Conservation (phyloP, 2,329 filamentous ascomycete species). For the Rosellinia necatrix region DNA sequence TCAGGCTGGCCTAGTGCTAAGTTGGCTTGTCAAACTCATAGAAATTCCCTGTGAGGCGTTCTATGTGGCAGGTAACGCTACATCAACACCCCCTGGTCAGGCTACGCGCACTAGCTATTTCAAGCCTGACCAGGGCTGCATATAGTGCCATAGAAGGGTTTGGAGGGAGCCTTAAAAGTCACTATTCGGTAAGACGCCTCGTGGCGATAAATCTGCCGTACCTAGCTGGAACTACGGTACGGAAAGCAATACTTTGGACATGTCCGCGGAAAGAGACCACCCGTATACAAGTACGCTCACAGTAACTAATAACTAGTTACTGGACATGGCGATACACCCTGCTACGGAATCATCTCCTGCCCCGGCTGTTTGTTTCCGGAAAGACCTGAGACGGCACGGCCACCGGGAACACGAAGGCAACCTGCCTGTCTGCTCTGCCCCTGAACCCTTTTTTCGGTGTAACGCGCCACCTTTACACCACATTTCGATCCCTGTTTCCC, state of each 20-base stretch:
- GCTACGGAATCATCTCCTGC: too few species aligned
- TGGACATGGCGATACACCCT: too few species aligned
- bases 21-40: too few species aligned
- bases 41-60: conserved; percentile 4
- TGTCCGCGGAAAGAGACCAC: too few species aligned
- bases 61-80: conserved; percentile 11
- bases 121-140: not conserved
- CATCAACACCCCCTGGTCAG: not conserved
- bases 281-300: too few species aligned
- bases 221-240: too few species aligned
- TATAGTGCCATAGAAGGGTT: not conserved
- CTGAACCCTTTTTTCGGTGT: not conserved
- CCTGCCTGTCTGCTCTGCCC: not conserved
- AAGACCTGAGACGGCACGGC: conserved; percentile 13
- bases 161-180: too few species aligned
- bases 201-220: too few species aligned
- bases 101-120: not conserved
- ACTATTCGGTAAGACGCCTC: too few species aligned
- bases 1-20: too few species aligned
- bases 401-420: not conserved
- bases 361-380: conserved; percentile 6
- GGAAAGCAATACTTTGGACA: too few species aligned
- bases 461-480: not conserved
- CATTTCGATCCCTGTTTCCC: not conserved
- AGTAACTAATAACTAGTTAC: too few species aligned